phyloP scores from a whole-genome alignment of 2,329 filamentous ascomycete genomes.

The Clonostachys rhizophaga region DNA sequence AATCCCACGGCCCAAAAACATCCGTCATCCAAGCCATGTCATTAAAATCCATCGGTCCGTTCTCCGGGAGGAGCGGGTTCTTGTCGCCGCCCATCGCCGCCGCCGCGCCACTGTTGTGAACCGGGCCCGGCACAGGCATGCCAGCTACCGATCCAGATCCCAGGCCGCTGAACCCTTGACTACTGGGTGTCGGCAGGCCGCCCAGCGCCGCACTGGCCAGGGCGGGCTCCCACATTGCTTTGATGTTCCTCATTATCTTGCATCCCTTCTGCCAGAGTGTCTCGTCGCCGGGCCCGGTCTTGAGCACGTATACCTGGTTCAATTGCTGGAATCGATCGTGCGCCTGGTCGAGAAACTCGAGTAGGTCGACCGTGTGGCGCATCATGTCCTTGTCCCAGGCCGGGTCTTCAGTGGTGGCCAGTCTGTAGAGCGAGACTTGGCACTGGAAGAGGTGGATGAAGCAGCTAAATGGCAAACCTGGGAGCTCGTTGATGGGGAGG shows the following conservation, averaged over 20 bases:
- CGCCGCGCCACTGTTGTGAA: neutral
- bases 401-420: constrained; percentile 30
- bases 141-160: no score
- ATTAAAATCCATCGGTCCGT: constrained; percentile 16
- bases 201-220: constrained; percentile 12
- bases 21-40: constrained; percentile 31
- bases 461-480: constrained; percentile 23
- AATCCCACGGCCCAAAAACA: constrained; percentile 29
- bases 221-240: constrained; percentile 25
- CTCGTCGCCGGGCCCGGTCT: constrained; percentile 13
- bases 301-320: constrained; percentile 16
- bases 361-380: constrained; percentile 24
- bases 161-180: constrained; percentile 1
- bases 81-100: neutral
- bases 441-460: constrained; percentile 27
- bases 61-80: constrained; percentile 2
- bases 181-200: constrained; percentile 19
- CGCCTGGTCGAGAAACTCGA: constrained; percentile 23
- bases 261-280: constrained; percentile 22
- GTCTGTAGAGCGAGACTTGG: constrained; percentile 28
- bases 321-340: constrained; percentile 22
- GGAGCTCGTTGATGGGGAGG: constrained; percentile 17
- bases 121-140: neutral
- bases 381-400: constrained; percentile 33
- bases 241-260: constrained; percentile 27